Evolutionary conservation across 2,329 filamentous ascomycete genomes (phyloP).

Genomic region (Chrysoporthe cubensis): DNA sequence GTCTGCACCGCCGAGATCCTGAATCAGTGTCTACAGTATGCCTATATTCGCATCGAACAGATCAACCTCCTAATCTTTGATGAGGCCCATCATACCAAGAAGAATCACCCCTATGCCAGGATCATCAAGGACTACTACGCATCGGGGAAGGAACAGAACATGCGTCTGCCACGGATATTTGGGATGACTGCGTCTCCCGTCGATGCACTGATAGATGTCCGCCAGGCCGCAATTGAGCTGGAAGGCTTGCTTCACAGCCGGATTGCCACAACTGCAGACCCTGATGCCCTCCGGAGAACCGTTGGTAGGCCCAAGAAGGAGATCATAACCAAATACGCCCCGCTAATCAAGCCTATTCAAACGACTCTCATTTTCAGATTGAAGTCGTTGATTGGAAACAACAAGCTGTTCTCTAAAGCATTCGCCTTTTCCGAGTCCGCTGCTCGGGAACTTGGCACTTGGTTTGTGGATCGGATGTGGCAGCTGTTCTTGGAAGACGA

Average conservation of each 20-base stretch:
- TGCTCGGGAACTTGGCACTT: constrained; percentile 72
- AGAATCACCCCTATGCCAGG: constrained; percentile 84
- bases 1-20: constrained; percentile 93
- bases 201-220: constrained; percentile 77
- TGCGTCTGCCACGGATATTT: constrained; percentile 73
- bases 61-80: constrained; percentile 95
- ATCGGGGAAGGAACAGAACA: constrained; percentile 33
- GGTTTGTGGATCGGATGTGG: constrained; percentile 88
- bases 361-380: constrained; percentile 69
- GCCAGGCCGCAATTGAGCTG: constrained; percentile 70
- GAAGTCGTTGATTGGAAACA: constrained; percentile 45
- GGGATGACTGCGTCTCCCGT: constrained; percentile 98
- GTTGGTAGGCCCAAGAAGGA: constrained; percentile 64
- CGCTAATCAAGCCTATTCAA: constrained; percentile 54
- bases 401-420: constrained; percentile 55
- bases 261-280: constrained; percentile 73
- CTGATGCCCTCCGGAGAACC: constrained; percentile 60
- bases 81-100: constrained; percentile 95
- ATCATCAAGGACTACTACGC: constrained; percentile 89
- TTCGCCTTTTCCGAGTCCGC: constrained; percentile 64
- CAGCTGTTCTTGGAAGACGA: constrained; percentile 67
- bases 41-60: constrained; percentile 77
- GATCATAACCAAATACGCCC: constrained; percentile 57
- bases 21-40: constrained; percentile 74
- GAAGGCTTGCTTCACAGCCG: constrained; percentile 78